phyloP scores from a whole-genome alignment of 192 early-diverging fungal species.

The Diversispora eburnea region DNA sequence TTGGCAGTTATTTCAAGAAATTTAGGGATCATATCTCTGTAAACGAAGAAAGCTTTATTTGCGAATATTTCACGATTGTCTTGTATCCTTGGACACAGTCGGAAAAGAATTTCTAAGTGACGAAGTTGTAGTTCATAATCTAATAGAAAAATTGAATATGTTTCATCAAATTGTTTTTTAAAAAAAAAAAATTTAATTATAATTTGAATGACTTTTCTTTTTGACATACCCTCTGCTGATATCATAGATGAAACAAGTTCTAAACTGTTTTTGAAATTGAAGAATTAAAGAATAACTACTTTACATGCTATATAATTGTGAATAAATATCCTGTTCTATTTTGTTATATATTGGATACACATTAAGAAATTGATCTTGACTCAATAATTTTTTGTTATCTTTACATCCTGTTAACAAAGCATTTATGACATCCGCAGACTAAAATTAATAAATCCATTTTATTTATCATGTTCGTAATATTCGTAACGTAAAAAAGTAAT shows the following conservation, averaged over 20 bases:
- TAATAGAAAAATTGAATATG: background rate
- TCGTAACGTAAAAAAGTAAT: background rate
- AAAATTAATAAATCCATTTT: background rate
- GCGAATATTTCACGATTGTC: constrained; percentile 20
- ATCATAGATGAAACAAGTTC: constrained; percentile 8
- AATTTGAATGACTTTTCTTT: background rate
- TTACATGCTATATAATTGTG: no score
- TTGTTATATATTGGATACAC: constrained; percentile 9
- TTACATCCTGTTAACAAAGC: constrained; percentile 22
- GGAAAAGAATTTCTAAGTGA: constrained; percentile 17
- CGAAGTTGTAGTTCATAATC: constrained; percentile 26
- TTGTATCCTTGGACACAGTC: constrained; percentile 18
- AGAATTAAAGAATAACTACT: background rate
- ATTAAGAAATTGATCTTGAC: constrained; percentile 13
- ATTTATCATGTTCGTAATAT: background rate
- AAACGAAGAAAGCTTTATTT: constrained; percentile 4
- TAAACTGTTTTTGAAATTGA: background rate
- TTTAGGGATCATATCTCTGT: background rate
- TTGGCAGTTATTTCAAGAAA: constrained; percentile 13
- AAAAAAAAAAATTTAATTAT: background rate
- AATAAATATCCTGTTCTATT: background rate
- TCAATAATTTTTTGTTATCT: constrained; percentile 25
- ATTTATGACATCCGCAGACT: constrained; percentile 19
- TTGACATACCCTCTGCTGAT: constrained; percentile 7
- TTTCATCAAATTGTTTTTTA: background rate